Conservation (phyloP, 2,329 filamentous ascomycete species). For the Fusarium mangiferae region DNA sequence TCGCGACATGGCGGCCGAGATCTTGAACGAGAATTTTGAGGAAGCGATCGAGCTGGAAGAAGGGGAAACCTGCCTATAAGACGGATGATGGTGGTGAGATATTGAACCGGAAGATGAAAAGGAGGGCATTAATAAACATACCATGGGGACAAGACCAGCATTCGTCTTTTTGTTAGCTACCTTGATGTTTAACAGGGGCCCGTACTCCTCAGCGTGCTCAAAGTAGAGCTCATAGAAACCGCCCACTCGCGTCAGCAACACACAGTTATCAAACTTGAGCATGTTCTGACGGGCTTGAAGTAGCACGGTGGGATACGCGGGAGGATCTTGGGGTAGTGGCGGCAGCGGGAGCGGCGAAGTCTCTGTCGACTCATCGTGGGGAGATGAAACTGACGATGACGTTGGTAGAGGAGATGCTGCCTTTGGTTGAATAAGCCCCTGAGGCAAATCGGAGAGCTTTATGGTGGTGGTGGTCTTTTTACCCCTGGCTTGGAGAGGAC, state of each 20-base stretch:
- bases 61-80: constrained; percentile 85
- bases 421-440: constrained; percentile 55
- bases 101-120: constrained; percentile 4
- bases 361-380: constrained; percentile 23
- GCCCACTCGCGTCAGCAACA: constrained; percentile 90
- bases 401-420: constrained; percentile 23
- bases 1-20: constrained; percentile 87
- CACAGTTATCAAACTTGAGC: constrained; percentile 88
- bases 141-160: constrained; percentile 85
- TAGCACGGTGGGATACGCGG: constrained; percentile 85
- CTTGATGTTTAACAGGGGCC: constrained; percentile 87
- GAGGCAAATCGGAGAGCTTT: constrained; percentile 66
- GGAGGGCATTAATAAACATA: constrained; percentile 51
- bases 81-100: constrained; percentile 30
- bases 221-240: constrained; percentile 99
- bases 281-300: constrained; percentile 90
- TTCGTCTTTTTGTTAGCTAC: constrained; percentile 83
- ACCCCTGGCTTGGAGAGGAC: constrained; percentile 50
- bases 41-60: constrained; percentile 90
- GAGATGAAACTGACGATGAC: constrained; percentile 30
- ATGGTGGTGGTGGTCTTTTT: constrained; percentile 66
- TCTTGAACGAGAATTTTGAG: constrained; percentile 94
- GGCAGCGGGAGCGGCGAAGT: constrained; percentile 18
- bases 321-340: constrained; percentile 54
- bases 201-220: constrained; percentile 91